Percentiles rank a stretch among this genome's conserved stretches.
Evolutionary conservation across 2,329 filamentous ascomycete species (phyloP).

Genomic region (Dactylella cylindrospora): DNA sequence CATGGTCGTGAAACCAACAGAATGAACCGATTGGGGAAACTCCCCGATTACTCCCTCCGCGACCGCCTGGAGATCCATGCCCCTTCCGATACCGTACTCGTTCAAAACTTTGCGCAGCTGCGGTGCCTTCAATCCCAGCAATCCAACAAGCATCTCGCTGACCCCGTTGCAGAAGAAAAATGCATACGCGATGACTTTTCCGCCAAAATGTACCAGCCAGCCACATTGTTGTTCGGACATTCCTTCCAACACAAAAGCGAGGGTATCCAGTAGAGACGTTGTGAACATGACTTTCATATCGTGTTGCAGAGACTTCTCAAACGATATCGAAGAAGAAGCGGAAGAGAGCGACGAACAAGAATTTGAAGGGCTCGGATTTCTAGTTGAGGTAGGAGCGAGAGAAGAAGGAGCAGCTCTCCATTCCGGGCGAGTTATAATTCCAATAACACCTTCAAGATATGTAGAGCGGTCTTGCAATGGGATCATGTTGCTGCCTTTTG

Average conservation of each 20-base stretch:
- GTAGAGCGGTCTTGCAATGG: conserved; percentile 80
- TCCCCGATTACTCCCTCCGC: conserved; percentile 51
- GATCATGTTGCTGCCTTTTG: conserved; percentile 69
- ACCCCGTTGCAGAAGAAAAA: conserved; percentile 90
- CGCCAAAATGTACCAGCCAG: conserved; percentile 81
- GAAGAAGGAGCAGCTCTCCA: conserved; percentile 75
- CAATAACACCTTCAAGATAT: conserved; percentile 74
- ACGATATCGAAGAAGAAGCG: conserved; percentile 67
- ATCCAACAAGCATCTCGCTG: conserved; percentile 75
- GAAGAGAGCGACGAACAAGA: conserved; percentile 57
- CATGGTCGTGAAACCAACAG: conserved; percentile 65
- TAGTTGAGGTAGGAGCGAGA: conserved; percentile 65
- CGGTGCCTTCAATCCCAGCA: conserved; percentile 73
- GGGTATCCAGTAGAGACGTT: conserved; percentile 77
- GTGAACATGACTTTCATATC: conserved; percentile 86
- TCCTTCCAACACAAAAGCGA: conserved; percentile 83
- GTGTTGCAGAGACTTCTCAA: conserved; percentile 76
- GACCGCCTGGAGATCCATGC: conserved; percentile 50
- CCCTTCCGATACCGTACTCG: conserved; percentile 66
- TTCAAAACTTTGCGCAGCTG: conserved; percentile 70
- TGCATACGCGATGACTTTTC: conserved; percentile 86
- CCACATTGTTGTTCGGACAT: conserved; percentile 71
- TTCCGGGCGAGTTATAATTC: conserved; percentile 84
- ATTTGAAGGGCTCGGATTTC: conserved; percentile 54
- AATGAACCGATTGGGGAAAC: conserved; percentile 58